phyloP scores from a whole-genome alignment of 2,329 filamentous ascomycete genomes.

The Diaporthe batatas region DNA sequence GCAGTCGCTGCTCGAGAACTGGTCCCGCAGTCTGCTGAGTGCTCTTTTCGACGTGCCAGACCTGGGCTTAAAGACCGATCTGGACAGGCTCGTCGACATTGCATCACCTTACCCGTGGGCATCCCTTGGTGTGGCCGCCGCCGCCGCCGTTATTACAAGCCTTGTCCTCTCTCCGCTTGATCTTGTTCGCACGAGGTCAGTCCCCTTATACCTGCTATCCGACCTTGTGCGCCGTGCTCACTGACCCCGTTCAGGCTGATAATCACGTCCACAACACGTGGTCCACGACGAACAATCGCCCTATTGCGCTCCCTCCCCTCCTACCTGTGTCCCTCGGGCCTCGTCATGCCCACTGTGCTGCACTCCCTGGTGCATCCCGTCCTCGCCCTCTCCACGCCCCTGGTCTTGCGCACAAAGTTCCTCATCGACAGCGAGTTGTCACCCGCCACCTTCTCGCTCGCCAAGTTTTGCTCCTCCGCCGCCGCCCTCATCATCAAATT shows the following conservation, averaged over 20 bases:
- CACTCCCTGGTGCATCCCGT: slow-evolving; percentile 88
- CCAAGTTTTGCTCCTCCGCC: slow-evolving; percentile 84
- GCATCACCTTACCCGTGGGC: slow-evolving; percentile 86
- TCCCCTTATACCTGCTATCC: slow-evolving; percentile 44
- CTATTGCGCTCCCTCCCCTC: slow-evolving; percentile 84
- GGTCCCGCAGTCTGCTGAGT: slow-evolving; percentile 90
- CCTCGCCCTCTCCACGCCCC: slow-evolving; percentile 84
- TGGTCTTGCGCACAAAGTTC: slow-evolving; percentile 87
- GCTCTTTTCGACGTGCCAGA: slow-evolving; percentile 93
- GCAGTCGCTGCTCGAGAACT: slow-evolving; percentile 89
- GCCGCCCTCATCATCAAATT: slow-evolving; percentile 88
- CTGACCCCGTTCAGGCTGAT: slow-evolving; percentile 72
- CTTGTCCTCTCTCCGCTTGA: slow-evolving; percentile 89
- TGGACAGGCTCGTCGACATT: slow-evolving; percentile 79
- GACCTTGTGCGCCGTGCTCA: not conserved
- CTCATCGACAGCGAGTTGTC: slow-evolving; percentile 85
- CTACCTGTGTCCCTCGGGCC: slow-evolving; percentile 76
- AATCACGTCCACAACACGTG: slow-evolving; percentile 81
- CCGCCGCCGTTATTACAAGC: slow-evolving; percentile 78
- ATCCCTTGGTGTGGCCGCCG: slow-evolving; percentile 79
- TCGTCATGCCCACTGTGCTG: slow-evolving; percentile 87
- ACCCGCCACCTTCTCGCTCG: slow-evolving; percentile 84
- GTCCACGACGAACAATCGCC: slow-evolving; percentile 82
- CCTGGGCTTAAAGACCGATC: slow-evolving; percentile 78
- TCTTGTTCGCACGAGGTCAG: slow-evolving; percentile 82